These are phyloP conservation scores for Skeletonema costatum DNA, from an alignment of 108 stramenopile species.

Conservation along the genomic window DNA sequence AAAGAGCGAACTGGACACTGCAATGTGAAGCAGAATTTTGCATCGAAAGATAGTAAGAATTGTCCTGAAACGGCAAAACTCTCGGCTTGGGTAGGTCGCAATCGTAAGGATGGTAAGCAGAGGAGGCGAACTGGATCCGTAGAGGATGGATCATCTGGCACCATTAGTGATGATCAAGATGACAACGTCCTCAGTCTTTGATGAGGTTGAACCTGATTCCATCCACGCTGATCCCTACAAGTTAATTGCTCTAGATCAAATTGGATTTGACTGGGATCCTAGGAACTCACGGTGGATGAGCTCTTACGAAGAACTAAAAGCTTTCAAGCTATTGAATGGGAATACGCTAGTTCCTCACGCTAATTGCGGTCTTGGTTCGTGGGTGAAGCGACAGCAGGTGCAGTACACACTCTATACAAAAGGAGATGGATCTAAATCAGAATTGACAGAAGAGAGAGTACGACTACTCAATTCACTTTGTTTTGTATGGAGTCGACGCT, in stretches of 20 bases:
- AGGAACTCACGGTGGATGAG: slow-evolving; percentile 51
- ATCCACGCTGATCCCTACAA: slow-evolving; percentile 51
- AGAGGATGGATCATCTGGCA: background rate
- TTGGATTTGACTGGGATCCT: slow-evolving; percentile 52
- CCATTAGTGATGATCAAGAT: background rate
- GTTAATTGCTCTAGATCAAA: slow-evolving; percentile 36
- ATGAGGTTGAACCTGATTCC: slow-evolving; percentile 31
- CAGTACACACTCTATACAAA: slow-evolving; percentile 34
- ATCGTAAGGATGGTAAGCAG: slow-evolving; percentile 36
- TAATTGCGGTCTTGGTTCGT: slow-evolving; percentile 36
- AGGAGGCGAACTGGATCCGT: background rate
- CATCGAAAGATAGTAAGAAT: slow-evolving; percentile 22
- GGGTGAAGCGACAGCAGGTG: slow-evolving; percentile 45
- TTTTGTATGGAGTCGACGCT: slow-evolving; percentile 41
- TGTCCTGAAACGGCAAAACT: slow-evolving; percentile 29
- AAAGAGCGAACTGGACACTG: slow-evolving; percentile 45
- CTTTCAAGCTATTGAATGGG: slow-evolving; percentile 14
- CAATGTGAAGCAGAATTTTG: slow-evolving; percentile 41
- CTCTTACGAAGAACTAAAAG: slow-evolving; percentile 35
- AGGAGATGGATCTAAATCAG: slow-evolving; percentile 25
- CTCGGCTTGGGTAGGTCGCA: slow-evolving; percentile 34
- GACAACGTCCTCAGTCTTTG: slow-evolving; percentile 20
- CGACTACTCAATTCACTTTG: slow-evolving; percentile 36
- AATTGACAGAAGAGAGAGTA: slow-evolving; percentile 39
- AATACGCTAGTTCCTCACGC: slow-evolving; percentile 42